These are phyloP conservation scores for Ganoderma boninense DNA, from an alignment of 1,284 basidiomycete species.

Conservation along the genomic window DNA sequence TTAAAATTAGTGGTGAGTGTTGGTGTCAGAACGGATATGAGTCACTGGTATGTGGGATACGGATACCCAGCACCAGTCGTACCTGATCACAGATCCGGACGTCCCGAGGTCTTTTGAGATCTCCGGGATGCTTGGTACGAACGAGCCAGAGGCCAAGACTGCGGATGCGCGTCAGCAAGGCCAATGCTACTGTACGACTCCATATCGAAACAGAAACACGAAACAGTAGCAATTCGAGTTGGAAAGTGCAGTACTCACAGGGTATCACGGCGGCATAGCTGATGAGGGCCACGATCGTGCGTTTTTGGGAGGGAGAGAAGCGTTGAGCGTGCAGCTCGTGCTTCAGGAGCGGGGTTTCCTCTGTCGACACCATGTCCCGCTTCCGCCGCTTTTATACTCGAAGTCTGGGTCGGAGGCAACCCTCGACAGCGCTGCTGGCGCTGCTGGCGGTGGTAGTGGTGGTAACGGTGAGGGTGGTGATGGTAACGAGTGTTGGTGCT, in stretches of 20 bases:
- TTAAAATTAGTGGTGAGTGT: too few species aligned
- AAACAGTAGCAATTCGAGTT: too few species aligned
- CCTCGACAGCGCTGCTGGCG: too few species aligned
- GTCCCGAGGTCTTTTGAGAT: constrained; percentile 69
- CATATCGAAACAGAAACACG: too few species aligned
- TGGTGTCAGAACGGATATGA: background rate
- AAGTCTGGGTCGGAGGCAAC: too few species aligned
- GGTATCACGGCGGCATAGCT: constrained; percentile 60
- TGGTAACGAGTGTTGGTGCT: too few species aligned
- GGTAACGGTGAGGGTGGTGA: too few species aligned
- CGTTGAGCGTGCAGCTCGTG: constrained; percentile 35
- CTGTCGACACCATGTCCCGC: too few species aligned
- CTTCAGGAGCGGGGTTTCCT: constrained; percentile 18
- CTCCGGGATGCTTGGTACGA: constrained; percentile 74
- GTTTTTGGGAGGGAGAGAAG: constrained; percentile 47
- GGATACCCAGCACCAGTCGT: constrained; percentile 35
- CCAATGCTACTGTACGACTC: too few species aligned
- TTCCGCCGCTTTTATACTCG: too few species aligned
- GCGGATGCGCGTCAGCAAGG: background rate
- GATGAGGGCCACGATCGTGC: constrained; percentile 57
- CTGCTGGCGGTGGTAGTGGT: too few species aligned
- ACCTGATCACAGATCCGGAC: constrained; percentile 64
- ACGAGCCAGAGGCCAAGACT: constrained; percentile 76
- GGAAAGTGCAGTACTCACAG: constrained; percentile 45
- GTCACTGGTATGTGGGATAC: too few species aligned